Evolutionary conservation across 208 protist genomes (phyloP).

Genomic region (Crithidia mellificae): DNA sequence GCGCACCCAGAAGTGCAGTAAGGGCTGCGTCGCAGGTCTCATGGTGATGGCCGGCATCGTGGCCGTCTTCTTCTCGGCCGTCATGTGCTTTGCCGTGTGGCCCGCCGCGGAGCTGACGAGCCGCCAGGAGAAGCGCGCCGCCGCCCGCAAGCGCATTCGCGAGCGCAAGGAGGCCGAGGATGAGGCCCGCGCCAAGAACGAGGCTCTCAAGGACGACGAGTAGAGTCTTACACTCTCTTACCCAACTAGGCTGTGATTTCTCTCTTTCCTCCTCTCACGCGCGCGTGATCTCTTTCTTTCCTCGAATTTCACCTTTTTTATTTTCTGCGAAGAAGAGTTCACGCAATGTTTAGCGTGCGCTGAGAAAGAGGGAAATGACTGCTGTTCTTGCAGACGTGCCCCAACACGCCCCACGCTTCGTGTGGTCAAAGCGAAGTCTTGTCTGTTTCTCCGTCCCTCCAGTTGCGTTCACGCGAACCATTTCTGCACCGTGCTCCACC

Average conservation of each 20-base stretch:
- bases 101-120: conserved; percentile 39
- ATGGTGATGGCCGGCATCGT: conserved; percentile 48
- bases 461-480: not conserved
- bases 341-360: too few species aligned
- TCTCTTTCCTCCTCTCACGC: not conserved
- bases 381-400: not conserved
- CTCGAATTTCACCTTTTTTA: too few species aligned
- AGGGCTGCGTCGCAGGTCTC: conserved; percentile 53
- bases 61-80: conserved; percentile 23
- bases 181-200: conserved; percentile 38
- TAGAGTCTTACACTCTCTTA: conserved; percentile 4
- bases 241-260: too few species aligned
- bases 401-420: too few species aligned
- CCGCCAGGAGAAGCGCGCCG: conserved; percentile 49
- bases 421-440: too few species aligned
- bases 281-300: too few species aligned
- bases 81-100: conserved; percentile 61
- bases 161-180: conserved; percentile 46
- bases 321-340: too few species aligned
- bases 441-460: too few species aligned
- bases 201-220: conserved; percentile 28
- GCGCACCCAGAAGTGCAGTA: conserved; percentile 46
- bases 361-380: not conserved
- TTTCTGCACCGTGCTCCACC: too few species aligned
- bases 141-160: conserved; percentile 42